Conservation (phyloP, 192 early-diverging fungal genomes). For the Coemansia sp. region DNA sequence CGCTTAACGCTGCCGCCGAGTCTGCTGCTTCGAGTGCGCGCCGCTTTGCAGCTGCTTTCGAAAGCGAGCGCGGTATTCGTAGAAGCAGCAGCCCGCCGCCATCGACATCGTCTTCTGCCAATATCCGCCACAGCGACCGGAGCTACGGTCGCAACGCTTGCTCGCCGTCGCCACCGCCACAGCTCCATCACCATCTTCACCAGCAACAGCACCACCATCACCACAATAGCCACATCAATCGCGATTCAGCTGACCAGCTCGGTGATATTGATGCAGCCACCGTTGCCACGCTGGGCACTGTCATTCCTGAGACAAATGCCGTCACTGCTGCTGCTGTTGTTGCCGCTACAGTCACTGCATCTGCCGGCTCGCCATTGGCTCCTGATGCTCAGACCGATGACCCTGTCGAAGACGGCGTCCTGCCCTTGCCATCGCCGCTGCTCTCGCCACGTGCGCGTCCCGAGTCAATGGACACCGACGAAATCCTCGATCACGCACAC, state of each 20-base stretch:
- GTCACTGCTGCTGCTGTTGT: no score
- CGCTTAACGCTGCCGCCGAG: not conserved
- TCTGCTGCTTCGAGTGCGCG: not conserved
- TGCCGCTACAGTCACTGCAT: no score
- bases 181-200: not conserved
- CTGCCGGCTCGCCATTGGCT: no score
- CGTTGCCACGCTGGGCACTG: no score
- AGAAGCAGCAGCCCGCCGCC: slow-evolving; percentile 45
- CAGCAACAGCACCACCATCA: not conserved
- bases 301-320: no score
- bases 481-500: slow-evolving; percentile 13
- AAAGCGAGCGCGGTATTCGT: slow-evolving; percentile 13
- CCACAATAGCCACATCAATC: no score
- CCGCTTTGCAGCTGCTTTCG: not conserved
- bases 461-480: slow-evolving; percentile 35
- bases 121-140: slow-evolving; percentile 1
- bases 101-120: not conserved
- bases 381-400: not conserved
- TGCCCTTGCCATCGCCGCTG: slow-evolving; percentile 42
- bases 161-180: slow-evolving; percentile 24
- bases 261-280: not conserved
- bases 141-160: slow-evolving; percentile 14
- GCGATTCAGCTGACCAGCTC: no score
- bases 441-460: slow-evolving; percentile 39
- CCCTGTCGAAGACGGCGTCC: slow-evolving; percentile 10